Percentiles rank a stretch among this genome's conserved stretches.
These are phyloP conservation scores for Trichoderma sp. DNA, from an alignment of 2,329 filamentous ascomycete genomes.

Conservation along the genomic window DNA sequence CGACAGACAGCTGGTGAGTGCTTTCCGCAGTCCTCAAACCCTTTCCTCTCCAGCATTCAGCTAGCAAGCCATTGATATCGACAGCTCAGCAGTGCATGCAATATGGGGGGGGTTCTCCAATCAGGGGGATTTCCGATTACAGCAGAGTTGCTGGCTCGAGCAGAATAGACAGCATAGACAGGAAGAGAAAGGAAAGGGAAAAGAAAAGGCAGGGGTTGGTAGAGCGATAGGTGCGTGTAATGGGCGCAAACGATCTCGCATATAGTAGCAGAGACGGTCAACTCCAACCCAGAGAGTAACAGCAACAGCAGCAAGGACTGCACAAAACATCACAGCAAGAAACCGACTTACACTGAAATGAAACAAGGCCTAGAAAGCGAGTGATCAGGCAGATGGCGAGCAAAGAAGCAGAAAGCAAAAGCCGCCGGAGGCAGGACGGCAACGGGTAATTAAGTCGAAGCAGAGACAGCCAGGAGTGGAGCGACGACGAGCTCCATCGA, in stretches of 20 bases:
- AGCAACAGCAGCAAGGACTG: not conserved
- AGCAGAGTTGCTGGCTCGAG: not conserved
- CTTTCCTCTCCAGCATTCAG: not conserved
- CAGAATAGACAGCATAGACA: not conserved
- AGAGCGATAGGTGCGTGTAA: not conserved
- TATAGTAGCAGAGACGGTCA: not conserved
- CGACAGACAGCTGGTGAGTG: not conserved
- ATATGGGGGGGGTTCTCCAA: not conserved
- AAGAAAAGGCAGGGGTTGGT: not conserved
- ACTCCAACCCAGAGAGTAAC: not conserved
- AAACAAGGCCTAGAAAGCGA: slow-evolving; percentile 16
- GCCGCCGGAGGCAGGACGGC: not conserved
- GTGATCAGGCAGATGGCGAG: slow-evolving; percentile 13
- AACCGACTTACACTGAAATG: not conserved
- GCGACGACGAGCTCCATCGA: not conserved
- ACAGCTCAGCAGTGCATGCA: not conserved
- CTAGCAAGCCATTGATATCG: not conserved
- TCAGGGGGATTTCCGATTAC: not conserved
- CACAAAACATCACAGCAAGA: not conserved
- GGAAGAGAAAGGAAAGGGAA: not conserved
- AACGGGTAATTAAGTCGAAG: slow-evolving; percentile 11
- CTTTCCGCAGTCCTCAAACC: not conserved
- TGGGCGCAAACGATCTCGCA: not conserved
- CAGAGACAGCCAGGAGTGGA: slow-evolving; percentile 3
- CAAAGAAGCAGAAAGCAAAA: not conserved